These are phyloP conservation scores for Vitis hybrid DNA, from an alignment of 177 flowering plant species.

Conservation along the genomic window DNA sequence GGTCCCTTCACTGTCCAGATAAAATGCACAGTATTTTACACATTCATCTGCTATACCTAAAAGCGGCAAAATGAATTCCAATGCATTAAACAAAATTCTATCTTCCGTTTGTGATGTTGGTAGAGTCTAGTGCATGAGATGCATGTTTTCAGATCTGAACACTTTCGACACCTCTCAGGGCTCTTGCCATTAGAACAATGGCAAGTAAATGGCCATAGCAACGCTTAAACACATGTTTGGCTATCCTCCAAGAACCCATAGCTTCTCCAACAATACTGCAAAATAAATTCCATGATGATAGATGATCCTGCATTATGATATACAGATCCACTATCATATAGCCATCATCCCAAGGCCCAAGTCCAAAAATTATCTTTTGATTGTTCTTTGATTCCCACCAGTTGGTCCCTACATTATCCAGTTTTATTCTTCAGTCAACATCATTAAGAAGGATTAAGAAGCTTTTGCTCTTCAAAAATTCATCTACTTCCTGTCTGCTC, in stretches of 20 bases:
- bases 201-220: background rate
- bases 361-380: too few relatives aligned
- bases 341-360: too few relatives aligned
- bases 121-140: background rate
- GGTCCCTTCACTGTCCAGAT: background rate
- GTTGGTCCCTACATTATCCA: too few relatives aligned
- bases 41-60: background rate
- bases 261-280: too few relatives aligned
- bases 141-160: background rate
- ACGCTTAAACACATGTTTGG: background rate
- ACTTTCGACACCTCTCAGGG: background rate
- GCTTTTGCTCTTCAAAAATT: too few relatives aligned
- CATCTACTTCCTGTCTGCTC: too few relatives aligned
- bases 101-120: background rate
- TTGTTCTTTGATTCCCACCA: too few relatives aligned
- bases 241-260: background rate
- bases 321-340: too few relatives aligned
- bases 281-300: too few relatives aligned
- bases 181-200: background rate
- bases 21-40: background rate
- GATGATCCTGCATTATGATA: too few relatives aligned
- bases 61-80: background rate
- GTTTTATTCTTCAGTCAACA: too few relatives aligned
- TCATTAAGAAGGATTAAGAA: too few relatives aligned
- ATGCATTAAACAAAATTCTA: background rate